Base-by-base conservation (phyloP, 2,329 filamentous ascomycete species). In the Cladophialophora bantiana region DNA sequence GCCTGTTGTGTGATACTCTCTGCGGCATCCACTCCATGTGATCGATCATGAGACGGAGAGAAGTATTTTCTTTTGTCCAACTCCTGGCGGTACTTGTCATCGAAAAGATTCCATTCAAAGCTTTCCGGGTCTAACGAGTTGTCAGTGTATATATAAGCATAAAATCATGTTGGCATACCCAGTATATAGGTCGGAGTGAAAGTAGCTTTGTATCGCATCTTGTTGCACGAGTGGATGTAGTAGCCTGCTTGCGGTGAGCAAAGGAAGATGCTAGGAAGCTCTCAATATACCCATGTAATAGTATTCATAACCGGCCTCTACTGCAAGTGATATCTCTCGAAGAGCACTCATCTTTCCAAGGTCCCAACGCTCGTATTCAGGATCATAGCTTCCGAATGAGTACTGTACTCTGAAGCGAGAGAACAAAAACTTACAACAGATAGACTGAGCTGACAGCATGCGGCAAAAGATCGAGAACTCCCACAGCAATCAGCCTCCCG, bases 301-400 rank as follows among this genome's bases (percentile, higher is more conserved):
- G 75, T 85, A 88, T 62, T 83, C 74, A 70, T 89, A 88, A 0
- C 77, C 78, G 4, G 78, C 81, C 71, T 89, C 86, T 0, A 83
- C 69, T 0, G 86, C 80, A 32, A 89, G 78, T 0, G 82, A 81
- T 32, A 87, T 84, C 73, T 90, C 88, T 61, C 86, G 80, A 71
- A 89, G 75, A 4, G 87, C 88, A 69, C 85, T 87, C 57, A 89
- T 75, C 74, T 89, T 89, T 4, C 88, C 88, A 72, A 89, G 85
- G 64, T 85, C 85, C 82, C 83, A 89, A 56, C 84, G 80, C 68
- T 85, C 84, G 72, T 85, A 86, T 64, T 87, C 85, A 9, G 83
- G 83, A 71, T 89, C 86, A 74, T 90, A 89, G 68, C 82, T 83
- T 62, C 15, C 68, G 57, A 56, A 35, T 62, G 64, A 56, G 63